Conservation (phyloP, 306 rosid species). For the Ochetophila trinervis region DNA sequence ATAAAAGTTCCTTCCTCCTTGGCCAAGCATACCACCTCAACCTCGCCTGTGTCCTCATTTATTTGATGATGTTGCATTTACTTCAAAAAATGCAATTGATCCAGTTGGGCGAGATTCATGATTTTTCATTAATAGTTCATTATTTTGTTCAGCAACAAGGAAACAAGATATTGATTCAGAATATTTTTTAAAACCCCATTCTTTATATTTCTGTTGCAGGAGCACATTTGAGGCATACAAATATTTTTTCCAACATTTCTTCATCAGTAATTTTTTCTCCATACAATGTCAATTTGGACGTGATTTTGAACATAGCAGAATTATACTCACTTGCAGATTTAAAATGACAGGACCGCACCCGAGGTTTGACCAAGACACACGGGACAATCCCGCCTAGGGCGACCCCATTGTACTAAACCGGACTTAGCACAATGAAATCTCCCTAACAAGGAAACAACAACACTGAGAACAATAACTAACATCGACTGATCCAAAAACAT, state of each 20-base stretch:
- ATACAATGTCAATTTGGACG: too few relatives aligned
- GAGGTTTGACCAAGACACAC: too few relatives aligned
- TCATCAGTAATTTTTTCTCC: not conserved
- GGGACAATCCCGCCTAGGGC: too few relatives aligned
- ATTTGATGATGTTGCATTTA: not conserved
- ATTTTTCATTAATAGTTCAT: constrained; percentile 6
- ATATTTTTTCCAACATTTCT: not conserved
- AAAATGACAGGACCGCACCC: too few relatives aligned
- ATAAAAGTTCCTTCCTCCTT: too few relatives aligned
- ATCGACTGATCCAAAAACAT: too few relatives aligned
- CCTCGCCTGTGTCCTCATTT: not conserved
- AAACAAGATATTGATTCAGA: not conserved
- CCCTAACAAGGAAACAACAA: too few relatives aligned
- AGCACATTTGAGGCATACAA: not conserved
- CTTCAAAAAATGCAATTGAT: not conserved
- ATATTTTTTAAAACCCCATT: not conserved
- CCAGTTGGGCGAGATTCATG: not conserved
- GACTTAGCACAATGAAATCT: too few relatives aligned
- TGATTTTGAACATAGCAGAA: too few relatives aligned
- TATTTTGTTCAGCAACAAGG: not conserved
- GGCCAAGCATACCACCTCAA: not conserved
- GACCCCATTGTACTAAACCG: too few relatives aligned
- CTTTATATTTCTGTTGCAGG: constrained; percentile 7
- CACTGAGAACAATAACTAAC: too few relatives aligned
- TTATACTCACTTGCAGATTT: too few relatives aligned